Evolutionary conservation across 2,329 filamentous ascomycete species (phyloP).

Genomic region (Colletotrichum siamense): DNA sequence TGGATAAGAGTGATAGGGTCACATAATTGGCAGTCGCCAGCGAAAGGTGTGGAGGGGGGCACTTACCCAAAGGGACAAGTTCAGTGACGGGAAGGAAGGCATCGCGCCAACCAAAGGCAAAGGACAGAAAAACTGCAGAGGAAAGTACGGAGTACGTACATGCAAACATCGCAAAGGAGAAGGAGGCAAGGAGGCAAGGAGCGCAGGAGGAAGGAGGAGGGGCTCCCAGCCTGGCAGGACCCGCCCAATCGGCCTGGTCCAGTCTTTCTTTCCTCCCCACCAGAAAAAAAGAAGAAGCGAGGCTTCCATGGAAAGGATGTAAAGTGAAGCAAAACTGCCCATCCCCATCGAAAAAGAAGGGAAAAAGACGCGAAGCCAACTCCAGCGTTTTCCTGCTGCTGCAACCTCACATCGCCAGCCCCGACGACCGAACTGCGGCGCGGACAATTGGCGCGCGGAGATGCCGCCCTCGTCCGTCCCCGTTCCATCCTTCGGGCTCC

Average conservation of each 20-base stretch:
- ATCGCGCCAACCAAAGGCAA: neutral
- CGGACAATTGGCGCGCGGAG: slow-evolving; percentile 1
- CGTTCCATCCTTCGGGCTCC: neutral
- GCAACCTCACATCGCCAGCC: slow-evolving; percentile 4
- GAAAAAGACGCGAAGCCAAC: neutral
- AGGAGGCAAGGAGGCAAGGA: neutral
- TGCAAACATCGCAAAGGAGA: neutral
- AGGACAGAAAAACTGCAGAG: neutral
- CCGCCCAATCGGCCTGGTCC: neutral
- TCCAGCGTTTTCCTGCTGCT: neutral
- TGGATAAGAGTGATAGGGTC: neutral
- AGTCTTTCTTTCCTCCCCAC: neutral
- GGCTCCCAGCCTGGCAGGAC: neutral
- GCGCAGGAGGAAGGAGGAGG: neutral
- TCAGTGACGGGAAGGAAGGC: neutral
- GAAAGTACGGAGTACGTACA: neutral
- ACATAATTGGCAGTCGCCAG: neutral
- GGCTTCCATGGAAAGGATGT: neutral
- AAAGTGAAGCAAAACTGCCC: neutral
- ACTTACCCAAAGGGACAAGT: neutral
- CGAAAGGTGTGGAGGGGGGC: neutral
- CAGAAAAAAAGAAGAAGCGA: neutral
- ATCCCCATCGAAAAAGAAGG: neutral
- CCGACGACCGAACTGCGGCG: neutral
- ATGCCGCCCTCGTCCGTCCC: neutral